These are phyloP conservation scores for Ascochyta fabae DNA, from an alignment of 2,329 filamentous ascomycete genomes.

Conservation along the genomic window DNA sequence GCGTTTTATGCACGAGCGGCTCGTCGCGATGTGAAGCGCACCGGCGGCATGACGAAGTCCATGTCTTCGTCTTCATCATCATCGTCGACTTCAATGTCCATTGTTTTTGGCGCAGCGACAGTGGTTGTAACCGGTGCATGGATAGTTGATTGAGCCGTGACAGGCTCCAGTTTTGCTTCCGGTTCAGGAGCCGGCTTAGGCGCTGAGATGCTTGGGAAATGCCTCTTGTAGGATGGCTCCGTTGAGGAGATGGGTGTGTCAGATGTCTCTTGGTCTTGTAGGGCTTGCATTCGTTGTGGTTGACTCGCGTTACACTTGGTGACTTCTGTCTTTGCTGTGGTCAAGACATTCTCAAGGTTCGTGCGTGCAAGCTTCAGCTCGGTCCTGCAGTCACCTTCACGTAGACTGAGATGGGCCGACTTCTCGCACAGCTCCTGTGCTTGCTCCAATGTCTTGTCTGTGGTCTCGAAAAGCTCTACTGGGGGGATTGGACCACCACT, in stretches of 20 bases:
- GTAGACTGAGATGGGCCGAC: constrained; percentile 87
- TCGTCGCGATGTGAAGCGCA: constrained; percentile 45
- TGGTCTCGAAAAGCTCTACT: constrained; percentile 60
- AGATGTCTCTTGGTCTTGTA: constrained; percentile 25
- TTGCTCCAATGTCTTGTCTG: constrained; percentile 80
- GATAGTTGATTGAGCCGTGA: constrained; percentile 4
- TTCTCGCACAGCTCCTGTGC: constrained; percentile 84
- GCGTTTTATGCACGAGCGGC: constrained; percentile 16
- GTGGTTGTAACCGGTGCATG: constrained; percentile 9
- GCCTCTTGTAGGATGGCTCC: constrained; percentile 22
- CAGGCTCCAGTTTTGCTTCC: constrained; percentile 14
- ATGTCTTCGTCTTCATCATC: constrained; percentile 42
- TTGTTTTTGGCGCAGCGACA: constrained; percentile 24
- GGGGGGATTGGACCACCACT: constrained; percentile 24
- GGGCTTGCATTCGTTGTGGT: constrained; percentile 16
- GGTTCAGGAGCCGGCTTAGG: constrained; percentile 7
- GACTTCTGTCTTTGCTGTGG: constrained; percentile 58
- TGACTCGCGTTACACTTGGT: constrained; percentile 32
- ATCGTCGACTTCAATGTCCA: constrained; percentile 48
- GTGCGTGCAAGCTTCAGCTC: constrained; percentile 75
- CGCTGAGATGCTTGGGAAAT: constrained; percentile 21
- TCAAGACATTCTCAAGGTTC: constrained; percentile 68
- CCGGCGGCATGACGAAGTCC: constrained; percentile 46
- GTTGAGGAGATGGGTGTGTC: constrained; percentile 26
- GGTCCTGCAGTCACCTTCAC: constrained; percentile 81